These are phyloP conservation scores for Viridothelium virens DNA, from an alignment of 495 filamentous ascomycete species.

Conservation along the genomic window DNA sequence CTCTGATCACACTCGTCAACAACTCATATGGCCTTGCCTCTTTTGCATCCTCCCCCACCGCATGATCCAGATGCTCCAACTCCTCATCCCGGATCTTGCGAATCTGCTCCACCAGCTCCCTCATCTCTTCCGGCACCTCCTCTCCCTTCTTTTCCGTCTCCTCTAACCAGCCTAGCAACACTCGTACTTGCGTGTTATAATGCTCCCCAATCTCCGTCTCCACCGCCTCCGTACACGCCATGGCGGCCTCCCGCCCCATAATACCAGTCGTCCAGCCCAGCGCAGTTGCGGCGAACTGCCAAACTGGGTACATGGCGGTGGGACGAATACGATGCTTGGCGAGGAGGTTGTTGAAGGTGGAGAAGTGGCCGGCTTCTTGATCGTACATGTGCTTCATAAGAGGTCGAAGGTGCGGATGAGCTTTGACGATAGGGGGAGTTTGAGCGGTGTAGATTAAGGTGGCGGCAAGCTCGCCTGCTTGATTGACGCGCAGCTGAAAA, in stretches of 20 bases:
- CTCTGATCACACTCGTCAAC: conserved; percentile 77
- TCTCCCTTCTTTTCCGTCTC: conserved; percentile 57
- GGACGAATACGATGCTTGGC: conserved; percentile 86
- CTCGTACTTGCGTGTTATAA: conserved; percentile 86
- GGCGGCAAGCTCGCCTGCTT: conserved; percentile 40
- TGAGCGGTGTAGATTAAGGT: conserved; percentile 46
- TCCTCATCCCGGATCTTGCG: conserved; percentile 90
- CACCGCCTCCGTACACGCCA: conserved; percentile 98
- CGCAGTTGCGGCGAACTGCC: conserved; percentile 73
- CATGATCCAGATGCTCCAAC: conserved; percentile 92
- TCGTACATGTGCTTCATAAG: conserved; percentile 98
- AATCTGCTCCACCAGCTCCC: conserved; percentile 62
- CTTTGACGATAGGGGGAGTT: conserved; percentile 57
- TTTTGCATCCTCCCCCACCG: conserved; percentile 83
- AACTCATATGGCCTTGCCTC: conserved; percentile 81
- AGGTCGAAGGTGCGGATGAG: conserved; percentile 76
- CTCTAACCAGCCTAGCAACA: conserved; percentile 69
- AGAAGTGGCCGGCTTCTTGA: conserved; percentile 82
- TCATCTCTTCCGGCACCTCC: conserved; percentile 70
- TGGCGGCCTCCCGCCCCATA: conserved; percentile 89
- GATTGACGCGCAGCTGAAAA: conserved; percentile 38
- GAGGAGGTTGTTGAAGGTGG: conserved; percentile 75
- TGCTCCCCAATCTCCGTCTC: conserved; percentile 96
- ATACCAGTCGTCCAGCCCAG: conserved; percentile 83
- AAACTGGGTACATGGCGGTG: conserved; percentile 87